Evolutionary conservation across 2,329 filamentous ascomycete genomes (phyloP), one percentile per base, ranked within the genome.

Genomic region (Penicillium sp.): DNA sequence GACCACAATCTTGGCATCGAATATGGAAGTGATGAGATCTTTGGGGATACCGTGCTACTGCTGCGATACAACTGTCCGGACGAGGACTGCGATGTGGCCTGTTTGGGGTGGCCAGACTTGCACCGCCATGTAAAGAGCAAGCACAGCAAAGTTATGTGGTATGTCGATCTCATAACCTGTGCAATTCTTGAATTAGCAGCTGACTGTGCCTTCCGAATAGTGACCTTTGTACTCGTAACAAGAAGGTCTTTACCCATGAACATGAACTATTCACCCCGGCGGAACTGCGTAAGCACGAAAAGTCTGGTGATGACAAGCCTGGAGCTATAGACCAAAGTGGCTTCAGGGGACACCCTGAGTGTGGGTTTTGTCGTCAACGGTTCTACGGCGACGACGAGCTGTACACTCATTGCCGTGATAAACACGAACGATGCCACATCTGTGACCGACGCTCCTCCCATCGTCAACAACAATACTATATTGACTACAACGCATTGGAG

Each of bases 191-290:
- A 58, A 29, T 41, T n/a, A 38, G 21, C 13, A 27, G 50, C 52
- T 65, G 13, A 68, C 54, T 5, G 10, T 13, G 25, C 41, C n/a
- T n/a, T n/a, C n/a, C 10, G 19, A 27, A 27, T 59, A 83, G 90
- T 75, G 91, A 96, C 73, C 81, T 96, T 11, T 97, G 92, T 75
- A 90, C 92, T 7, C 82, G 92, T 59, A 92, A 97, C 79, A 99
- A 99, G 77, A 97, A 96, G 71, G 92, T 97, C 34, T 99, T 99
- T 68, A 97, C 94, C 1, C 94, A 99, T 76, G 94, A 99, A 75
- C 94, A 99, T 72, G 91, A 95, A 61, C 82, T 99, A 1, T 97
- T 97, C 73, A 88, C 90, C 0, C 83, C 86, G 60, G 84, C 87
- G 61, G 91, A 93, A 65, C 80, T 97, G 49, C 87, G 90, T 65